Base-by-base conservation (phyloP, 2,329 filamentous ascomycete genomes). In the Aspergillus luchuensis region DNA sequence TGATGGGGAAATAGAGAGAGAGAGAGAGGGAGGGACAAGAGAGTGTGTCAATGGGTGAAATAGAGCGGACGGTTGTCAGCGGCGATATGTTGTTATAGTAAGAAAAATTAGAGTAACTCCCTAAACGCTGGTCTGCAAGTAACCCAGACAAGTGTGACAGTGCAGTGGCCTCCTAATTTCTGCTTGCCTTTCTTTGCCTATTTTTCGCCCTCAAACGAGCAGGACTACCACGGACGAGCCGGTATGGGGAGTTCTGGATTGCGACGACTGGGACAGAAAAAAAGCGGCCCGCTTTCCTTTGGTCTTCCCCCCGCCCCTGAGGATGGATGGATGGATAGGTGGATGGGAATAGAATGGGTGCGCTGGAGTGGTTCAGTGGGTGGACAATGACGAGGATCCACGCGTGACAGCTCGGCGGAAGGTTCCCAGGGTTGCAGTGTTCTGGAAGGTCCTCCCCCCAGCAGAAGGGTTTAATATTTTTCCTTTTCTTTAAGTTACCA, bases 221-320 rank as follows among this genome's bases (percentile, higher is more conserved):
- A 55, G 53, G 49, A 58, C 50, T 56, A 64, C 63, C 62, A 66
- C 62, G 62, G 64, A 56, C 58, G 59, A 45, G 19, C 48, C 48
- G 33, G 45, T 61, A 48, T 56, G 25, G 28, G 58, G 38, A 38
- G 59, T 54, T 60, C 59, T 60, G 55, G 55, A 62, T 62, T 53
- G 60, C 62, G 62, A 63, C 57, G 54, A 51, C 58, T 50, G 48
- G 60, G 59, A 47, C 57, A 59, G 39, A 57, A 36, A 36, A 36
- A 36, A 48, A 41, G 54, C 48, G 58, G 58, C 45, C 61, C 58
- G 57, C 57, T 61, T 60, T 60, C 30, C 51, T 56, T 50, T 62
- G 43, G 47, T 57, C 41, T 59, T 36, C 10, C 59, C 64, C 64
- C 63, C 61, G 61, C 65, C 63, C 64, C 59, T 62, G 56, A 62